Conservation (phyloP, 2,329 filamentous ascomycete species). For the Alternaria triticimaculans region DNA sequence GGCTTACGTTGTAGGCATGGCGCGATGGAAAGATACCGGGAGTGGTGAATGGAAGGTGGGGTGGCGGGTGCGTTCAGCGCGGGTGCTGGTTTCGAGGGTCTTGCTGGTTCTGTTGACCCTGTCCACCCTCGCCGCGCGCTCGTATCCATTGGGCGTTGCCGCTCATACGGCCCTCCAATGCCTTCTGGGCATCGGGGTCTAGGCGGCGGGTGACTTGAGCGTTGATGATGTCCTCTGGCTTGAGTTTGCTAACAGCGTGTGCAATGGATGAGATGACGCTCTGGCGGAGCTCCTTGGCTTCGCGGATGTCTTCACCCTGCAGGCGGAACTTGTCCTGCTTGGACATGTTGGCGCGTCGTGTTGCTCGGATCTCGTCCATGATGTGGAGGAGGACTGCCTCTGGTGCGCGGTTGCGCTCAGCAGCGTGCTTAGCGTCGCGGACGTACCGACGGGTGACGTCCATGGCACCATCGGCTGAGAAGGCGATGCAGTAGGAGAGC, state of each 20-base stretch:
- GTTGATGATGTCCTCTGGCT: conserved; percentile 55
- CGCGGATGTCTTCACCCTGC: conserved; percentile 78
- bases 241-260: conserved; percentile 73
- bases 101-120: conserved; percentile 45
- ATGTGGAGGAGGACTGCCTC: conserved; percentile 93
- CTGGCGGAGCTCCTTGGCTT: conserved; percentile 76
- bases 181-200: conserved; percentile 57
- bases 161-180: conserved; percentile 53
- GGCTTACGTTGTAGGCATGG: conserved; percentile 18
- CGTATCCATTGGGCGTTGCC: conserved; percentile 49
- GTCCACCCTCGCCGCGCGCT: conserved; percentile 45
- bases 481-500: conserved; percentile 96
- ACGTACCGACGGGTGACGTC: conserved; percentile 73
- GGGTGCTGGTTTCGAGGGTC: conserved; percentile 48
- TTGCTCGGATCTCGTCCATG: conserved; percentile 85
- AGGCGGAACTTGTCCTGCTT: conserved; percentile 85
- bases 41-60: conserved; percentile 11
- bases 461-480: conserved; percentile 83
- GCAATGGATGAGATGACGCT: conserved; percentile 78
- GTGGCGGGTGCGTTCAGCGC: conserved; percentile 33
- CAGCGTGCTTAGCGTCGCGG: conserved; percentile 73
- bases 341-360: conserved; percentile 81
- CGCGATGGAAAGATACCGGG: conserved; percentile 9
- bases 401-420: conserved; percentile 78
- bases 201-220: conserved; percentile 37